phyloP scores from a whole-genome alignment of 2,329 filamentous ascomycete genomes.

The Ceratocystis variospora region DNA sequence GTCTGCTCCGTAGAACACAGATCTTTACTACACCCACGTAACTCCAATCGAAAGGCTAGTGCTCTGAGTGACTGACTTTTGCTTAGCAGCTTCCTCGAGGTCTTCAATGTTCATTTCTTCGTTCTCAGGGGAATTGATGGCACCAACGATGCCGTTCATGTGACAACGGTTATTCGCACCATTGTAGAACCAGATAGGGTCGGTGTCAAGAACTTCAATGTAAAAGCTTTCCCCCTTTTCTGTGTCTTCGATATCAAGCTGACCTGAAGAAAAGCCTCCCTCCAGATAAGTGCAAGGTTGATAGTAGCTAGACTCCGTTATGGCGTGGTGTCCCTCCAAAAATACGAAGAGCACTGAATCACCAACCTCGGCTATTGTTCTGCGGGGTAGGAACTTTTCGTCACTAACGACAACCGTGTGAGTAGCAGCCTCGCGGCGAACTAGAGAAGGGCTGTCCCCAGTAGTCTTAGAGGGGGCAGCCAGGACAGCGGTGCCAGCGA shows the following conservation, averaged over 20 bases:
- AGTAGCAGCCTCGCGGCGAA: neutral
- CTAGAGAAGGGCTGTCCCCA: neutral
- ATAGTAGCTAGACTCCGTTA: constrained; percentile 32
- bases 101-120: neutral
- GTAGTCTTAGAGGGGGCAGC: neutral
- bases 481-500: neutral
- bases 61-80: too few relatives aligned
- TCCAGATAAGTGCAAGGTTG: constrained; percentile 27
- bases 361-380: constrained; percentile 35
- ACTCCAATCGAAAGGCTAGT: too few relatives aligned
- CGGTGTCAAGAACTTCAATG: constrained; percentile 20
- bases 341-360: constrained; percentile 43
- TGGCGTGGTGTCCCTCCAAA: constrained; percentile 36
- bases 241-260: too few relatives aligned
- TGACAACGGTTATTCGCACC: constrained; percentile 20
- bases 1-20: too few relatives aligned
- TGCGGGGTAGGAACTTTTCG: constrained; percentile 35
- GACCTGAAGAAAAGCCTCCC: neutral
- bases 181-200: constrained; percentile 1
- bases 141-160: constrained; percentile 20
- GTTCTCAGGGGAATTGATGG: constrained; percentile 23
- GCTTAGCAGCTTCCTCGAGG: neutral
- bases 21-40: too few relatives aligned
- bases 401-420: neutral
- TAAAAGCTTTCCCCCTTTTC: constrained; percentile 27